Evolutionary conservation across 108 stramenopile species (phyloP).

Genomic region (Heterococcus sp.): DNA sequence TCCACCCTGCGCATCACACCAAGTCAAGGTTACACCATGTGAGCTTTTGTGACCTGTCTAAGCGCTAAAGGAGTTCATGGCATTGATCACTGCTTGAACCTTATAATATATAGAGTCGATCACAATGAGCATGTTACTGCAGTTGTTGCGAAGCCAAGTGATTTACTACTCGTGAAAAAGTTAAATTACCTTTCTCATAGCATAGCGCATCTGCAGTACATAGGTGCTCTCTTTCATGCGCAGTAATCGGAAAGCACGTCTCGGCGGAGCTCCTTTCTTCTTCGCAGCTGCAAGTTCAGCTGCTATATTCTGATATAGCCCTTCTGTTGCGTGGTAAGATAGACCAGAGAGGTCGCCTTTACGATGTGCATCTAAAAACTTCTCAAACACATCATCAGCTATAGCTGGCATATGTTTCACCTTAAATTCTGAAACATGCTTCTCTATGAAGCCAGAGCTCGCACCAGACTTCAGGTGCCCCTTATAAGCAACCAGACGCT

Average conservation of each 20-base stretch:
- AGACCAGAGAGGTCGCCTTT: slow-evolving; percentile 24
- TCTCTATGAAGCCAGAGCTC: background rate
- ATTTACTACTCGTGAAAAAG: too few relatives aligned
- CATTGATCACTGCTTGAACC: too few relatives aligned
- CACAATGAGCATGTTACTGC: too few relatives aligned
- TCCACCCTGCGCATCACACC: too few relatives aligned
- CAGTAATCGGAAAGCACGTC: background rate
- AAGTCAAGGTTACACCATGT: too few relatives aligned
- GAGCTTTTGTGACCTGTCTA: too few relatives aligned
- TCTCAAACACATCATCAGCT: slow-evolving; percentile 23
- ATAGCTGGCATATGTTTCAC: slow-evolving; percentile 27
- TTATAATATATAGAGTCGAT: too few relatives aligned
- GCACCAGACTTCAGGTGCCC: background rate
- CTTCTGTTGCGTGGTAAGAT: slow-evolving; percentile 26
- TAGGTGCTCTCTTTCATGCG: background rate
- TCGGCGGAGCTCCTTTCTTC: background rate
- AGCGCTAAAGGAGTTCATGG: too few relatives aligned
- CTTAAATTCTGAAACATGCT: slow-evolving; percentile 25
- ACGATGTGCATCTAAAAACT: slow-evolving; percentile 32
- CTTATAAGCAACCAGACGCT: background rate
- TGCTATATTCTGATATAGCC: slow-evolving; percentile 10
- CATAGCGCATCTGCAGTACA: background rate
- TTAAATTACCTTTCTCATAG: background rate
- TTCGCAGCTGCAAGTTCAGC: background rate
- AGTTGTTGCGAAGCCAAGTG: too few relatives aligned